Conservation (phyloP, 495 filamentous ascomycete genomes). For the Aspergillus cavernicola region DNA sequence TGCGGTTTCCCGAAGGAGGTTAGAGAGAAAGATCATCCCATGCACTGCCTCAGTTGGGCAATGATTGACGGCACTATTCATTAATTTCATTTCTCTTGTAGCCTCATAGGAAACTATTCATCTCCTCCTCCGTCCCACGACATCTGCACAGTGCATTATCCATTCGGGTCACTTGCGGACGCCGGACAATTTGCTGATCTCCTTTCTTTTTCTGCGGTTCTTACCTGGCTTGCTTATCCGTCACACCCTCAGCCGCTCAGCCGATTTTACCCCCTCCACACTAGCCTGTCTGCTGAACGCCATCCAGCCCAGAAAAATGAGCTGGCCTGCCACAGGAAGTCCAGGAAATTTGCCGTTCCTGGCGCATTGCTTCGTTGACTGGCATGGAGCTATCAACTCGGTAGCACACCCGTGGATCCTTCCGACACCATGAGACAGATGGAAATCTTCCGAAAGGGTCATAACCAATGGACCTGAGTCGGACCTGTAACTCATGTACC, state of each 20-base stretch:
- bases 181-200: constrained; percentile 11
- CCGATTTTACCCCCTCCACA: neutral
- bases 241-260: constrained; percentile 1
- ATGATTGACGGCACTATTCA: constrained; percentile 4
- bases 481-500: constrained; percentile 1
- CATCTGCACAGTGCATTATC: neutral
- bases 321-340: neutral
- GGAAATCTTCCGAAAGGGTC: constrained; percentile 17
- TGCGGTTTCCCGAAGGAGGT: constrained; percentile 8
- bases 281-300: neutral
- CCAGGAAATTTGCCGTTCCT: constrained; percentile 11
- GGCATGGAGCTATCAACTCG: neutral
- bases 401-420: constrained; percentile 15
- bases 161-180: neutral
- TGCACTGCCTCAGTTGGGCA: constrained; percentile 4
- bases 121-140: neutral
- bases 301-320: neutral
- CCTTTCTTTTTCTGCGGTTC: constrained; percentile 15
- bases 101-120: constrained; percentile 15
- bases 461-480: neutral
- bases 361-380: neutral
- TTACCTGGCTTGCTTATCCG: constrained; percentile 4
- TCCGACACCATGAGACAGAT: constrained; percentile 6
- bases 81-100: neutral
- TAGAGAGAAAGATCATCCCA: constrained; percentile 4